A percentile compares a stretch with the other conserved stretches of the same genome.
These are phyloP conservation scores for Sarocladium oryzae DNA, from an alignment of 2,329 filamentous ascomycete genomes.

Conservation along the genomic window DNA sequence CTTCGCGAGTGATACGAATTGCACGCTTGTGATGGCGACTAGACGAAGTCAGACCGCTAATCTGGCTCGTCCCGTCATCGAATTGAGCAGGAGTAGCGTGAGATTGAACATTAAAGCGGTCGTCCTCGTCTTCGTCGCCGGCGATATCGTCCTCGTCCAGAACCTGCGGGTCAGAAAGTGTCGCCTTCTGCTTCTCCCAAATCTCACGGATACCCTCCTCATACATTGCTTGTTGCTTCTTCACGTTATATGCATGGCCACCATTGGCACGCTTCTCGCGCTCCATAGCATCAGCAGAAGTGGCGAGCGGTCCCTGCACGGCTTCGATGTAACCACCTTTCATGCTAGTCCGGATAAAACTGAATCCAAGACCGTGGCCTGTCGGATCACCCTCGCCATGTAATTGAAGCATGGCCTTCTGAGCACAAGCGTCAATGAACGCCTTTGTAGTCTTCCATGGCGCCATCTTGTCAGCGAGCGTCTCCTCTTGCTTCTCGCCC, in stretches of 20 bases:
- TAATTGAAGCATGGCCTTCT: constrained; percentile 93
- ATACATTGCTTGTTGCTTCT: constrained; percentile 86
- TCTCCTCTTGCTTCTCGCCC: constrained; percentile 53
- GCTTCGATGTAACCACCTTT: constrained; percentile 91
- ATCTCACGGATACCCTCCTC: constrained; percentile 86
- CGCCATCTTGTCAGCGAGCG: constrained; percentile 80
- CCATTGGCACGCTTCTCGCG: constrained; percentile 84
- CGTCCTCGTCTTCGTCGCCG: constrained; percentile 53
- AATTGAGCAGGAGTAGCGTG: constrained; percentile 60
- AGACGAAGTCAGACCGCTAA: constrained; percentile 59
- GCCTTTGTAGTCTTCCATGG: constrained; percentile 97
- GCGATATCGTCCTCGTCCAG: constrained; percentile 57
- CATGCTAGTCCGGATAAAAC: constrained; percentile 97
- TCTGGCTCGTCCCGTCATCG: constrained; percentile 77
- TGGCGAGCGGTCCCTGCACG: constrained; percentile 58
- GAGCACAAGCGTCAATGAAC: constrained; percentile 86
- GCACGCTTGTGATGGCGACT: constrained; percentile 63
- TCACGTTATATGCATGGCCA: constrained; percentile 96
- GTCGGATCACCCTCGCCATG: constrained; percentile 94
- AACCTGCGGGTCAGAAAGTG: constrained; percentile 65
- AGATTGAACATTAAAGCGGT: constrained; percentile 65
- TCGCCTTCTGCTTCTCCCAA: constrained; percentile 81
- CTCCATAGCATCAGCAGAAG: constrained; percentile 76
- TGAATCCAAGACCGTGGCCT: constrained; percentile 87
- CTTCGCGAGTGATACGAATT: constrained; percentile 65